Base-by-base conservation (phyloP, 2,329 filamentous ascomycete genomes). In the Colletotrichum graminicola region DNA sequence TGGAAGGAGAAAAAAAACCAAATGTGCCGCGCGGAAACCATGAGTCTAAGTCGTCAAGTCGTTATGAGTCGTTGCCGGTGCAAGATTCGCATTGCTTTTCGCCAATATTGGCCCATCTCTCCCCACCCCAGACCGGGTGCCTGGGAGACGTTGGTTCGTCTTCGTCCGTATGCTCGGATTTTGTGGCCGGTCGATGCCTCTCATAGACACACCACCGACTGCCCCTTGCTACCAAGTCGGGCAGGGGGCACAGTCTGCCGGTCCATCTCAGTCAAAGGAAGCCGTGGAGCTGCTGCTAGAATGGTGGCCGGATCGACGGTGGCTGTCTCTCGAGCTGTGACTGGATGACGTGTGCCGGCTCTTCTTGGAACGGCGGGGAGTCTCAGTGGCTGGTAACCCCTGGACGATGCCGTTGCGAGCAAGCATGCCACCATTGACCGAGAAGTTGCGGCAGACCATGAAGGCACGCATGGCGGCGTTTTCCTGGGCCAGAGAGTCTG, bases 391-490 rank as follows among this genome's bases (percentile, higher is more conserved):
- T 18, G 90, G 90, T 47, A 92, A 84, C 61, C 90, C 90, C 81
- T 92, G 90, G 74, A 92, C 89, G 73, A 91, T 90, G 54, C 90
- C 90, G 77, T 91, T 92, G 74, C 89, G 88, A 73, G 89, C 90
- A 74, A 91, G 85, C 94, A 97, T 97, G 80, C 95, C 95, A 77
- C 97, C 94, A 80, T 97, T 98, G 81, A 97, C 93, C 67, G 94
- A 97, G 84, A 98, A 98, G 87, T 97, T 97, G 75, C 94, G 92
- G 86, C 95, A 98, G 76, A 98, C 96, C 90, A 97, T 95, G 83
- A 97, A 98, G 69, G 95, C 95, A 73, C 94, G 93, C 89, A 97
- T 97, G 72, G 95, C 95, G 34, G 95, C 95, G 77, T 95, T 96
- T 82, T 98, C 95, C 79, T 94, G 93, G 57, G 95, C 95, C 75